Evolutionary conservation across 148 eudicot genomes (phyloP).

Genomic region (Fagopyrum homotropicum): DNA sequence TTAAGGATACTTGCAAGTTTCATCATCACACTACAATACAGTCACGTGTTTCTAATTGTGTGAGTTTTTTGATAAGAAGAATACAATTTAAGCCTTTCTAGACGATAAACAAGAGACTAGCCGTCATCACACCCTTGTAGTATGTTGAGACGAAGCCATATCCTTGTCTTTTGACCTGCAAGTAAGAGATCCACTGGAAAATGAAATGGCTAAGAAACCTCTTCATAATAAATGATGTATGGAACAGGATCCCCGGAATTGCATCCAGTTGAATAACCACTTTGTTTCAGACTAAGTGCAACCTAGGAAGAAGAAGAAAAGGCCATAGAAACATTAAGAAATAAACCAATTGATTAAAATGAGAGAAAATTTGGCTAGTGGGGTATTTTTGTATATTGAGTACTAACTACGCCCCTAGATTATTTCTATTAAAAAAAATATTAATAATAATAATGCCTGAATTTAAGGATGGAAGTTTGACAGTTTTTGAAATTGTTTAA

Average conservation of each 20-base stretch:
- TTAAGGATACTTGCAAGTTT: conserved; percentile 90
- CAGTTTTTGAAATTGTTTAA: too few relatives aligned
- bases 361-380: too few relatives aligned
- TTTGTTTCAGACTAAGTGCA: conserved; percentile 76
- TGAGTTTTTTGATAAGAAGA: neutral
- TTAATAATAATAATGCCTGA: too few relatives aligned
- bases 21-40: conserved; percentile 82
- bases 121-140: conserved; percentile 86
- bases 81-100: neutral
- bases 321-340: neutral
- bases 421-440: too few relatives aligned
- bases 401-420: too few relatives aligned
- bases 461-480: too few relatives aligned
- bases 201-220: conserved; percentile 37
- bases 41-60: too few relatives aligned
- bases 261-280: conserved; percentile 76
- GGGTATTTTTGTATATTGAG: too few relatives aligned
- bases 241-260: conserved; percentile 99
- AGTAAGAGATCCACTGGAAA: neutral
- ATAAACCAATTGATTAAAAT: neutral
- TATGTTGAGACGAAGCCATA: conserved; percentile 63
- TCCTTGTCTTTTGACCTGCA: conserved; percentile 78
- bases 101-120: conserved; percentile 17
- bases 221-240: conserved; percentile 80
- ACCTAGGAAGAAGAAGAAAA: conserved; percentile 37